These are phyloP conservation scores for Paramyrothecium sp. DNA, from an alignment of 2,329 filamentous ascomycete species.

Conservation along the genomic window DNA sequence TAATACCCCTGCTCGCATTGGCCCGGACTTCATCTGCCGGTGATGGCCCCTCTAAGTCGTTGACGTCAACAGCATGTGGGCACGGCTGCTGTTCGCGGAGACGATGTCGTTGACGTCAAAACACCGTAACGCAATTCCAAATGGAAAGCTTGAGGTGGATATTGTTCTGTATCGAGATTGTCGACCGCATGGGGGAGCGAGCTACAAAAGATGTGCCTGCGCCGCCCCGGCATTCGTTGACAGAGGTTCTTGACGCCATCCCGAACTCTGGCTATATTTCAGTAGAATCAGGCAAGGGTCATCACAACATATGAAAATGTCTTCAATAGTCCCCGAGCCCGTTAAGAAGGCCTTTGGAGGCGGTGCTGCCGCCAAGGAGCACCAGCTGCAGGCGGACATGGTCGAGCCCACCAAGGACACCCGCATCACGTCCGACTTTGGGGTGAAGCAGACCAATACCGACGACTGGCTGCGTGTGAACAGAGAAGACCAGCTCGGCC, in stretches of 20 bases:
- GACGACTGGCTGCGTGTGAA: slow-evolving; percentile 75
- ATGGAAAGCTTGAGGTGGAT: neutral
- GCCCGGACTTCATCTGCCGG: neutral
- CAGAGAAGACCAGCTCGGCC: slow-evolving; percentile 62
- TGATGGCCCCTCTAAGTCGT: neutral
- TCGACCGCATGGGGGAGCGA: too few relatives aligned
- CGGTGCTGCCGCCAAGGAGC: slow-evolving; percentile 50
- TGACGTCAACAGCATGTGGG: slow-evolving; percentile 19
- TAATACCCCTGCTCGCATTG: neutral
- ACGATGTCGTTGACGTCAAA: slow-evolving; percentile 5
- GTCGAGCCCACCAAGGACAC: slow-evolving; percentile 57
- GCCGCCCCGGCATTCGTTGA: too few relatives aligned
- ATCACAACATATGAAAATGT: slow-evolving; percentile 13
- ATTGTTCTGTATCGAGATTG: too few relatives aligned
- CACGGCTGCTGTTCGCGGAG: slow-evolving; percentile 1
- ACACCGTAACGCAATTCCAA: neutral
- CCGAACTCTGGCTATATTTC: neutral
- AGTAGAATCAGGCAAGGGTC: neutral
- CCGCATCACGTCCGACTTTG: slow-evolving; percentile 74
- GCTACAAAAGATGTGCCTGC: too few relatives aligned
- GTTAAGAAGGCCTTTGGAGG: slow-evolving; percentile 41
- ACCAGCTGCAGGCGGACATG: slow-evolving; percentile 58
- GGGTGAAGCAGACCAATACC: slow-evolving; percentile 68
- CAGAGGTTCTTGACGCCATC: too few relatives aligned
- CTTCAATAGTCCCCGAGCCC: slow-evolving; percentile 25